Base-by-base conservation (phyloP, 345 rosid genomes). In the Eucalyptus regnans region DNA sequence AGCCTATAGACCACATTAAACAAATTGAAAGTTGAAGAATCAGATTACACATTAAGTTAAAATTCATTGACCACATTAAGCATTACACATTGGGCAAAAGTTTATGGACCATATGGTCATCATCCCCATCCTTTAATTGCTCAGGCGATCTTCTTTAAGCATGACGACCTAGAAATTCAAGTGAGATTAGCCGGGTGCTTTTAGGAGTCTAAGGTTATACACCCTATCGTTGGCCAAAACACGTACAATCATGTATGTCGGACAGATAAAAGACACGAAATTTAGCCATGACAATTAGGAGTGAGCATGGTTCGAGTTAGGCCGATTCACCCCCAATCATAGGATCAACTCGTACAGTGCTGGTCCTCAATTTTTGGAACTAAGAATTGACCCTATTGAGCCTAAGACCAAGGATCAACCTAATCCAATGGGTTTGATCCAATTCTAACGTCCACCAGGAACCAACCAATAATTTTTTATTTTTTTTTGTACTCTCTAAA, bases 321-420 rank as follows among this genome's bases (percentile, higher is more conserved):
- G 9, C 4, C 9, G 1, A 18, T 52, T 4, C 56, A 23, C 23
- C 0, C 9, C 2, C 58, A 52, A 18, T 9, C 10, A 18, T 52
- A 52, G 0, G 0, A 52, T 2, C 58, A 52, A 52, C 58, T 1
- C 3, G 2, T 0, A 52, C 4, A 52, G 0, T 18, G 4, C 18
- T 18, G 23, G 7, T 52, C 1, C 23, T 52, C 2, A 18, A 18
- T 18, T 52, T 52, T 52, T 18, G 1, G 9, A 2, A 52, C 0
- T 0, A 9, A 52, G 4, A 0, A 18, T 4, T 18, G 0, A 52
- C 2, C 1, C 2, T 52, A 52, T 52, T 52, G 0, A 52, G 56
- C 9, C 7, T 17, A 9, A 3, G 0, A 52, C 56, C 18, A 18
- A 52, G 23, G 56, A 52, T 52, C 22, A 52, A 52, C 2, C 0